Evolutionary conservation across 306 rosid species (phyloP), one percentile per base, ranked within the genome.

Genomic region (Oxytropis ochrocephala): DNA sequence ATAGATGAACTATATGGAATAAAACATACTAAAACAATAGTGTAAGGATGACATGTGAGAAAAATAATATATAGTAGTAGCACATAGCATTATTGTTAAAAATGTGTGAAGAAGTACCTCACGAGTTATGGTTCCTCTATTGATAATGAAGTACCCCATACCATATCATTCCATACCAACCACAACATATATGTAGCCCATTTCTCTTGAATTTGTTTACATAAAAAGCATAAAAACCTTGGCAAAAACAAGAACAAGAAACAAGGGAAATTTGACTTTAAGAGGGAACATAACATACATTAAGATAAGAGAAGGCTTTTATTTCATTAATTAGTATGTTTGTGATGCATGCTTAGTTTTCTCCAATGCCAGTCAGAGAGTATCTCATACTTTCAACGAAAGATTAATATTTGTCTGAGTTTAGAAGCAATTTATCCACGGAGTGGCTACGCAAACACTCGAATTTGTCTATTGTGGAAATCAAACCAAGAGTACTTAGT

Each of bases 301-400:
- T 50, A 66, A 59, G 75, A 67, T 63, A 44, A 44, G 78, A 78
- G 74, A 75, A 27, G 67, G 73, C 65, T 47, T 60, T 63, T 56
- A 72, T 63, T 74, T 72, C 24, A 12, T 18, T 24, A 24, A 24
- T 24, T 24, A 24, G 3, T 35, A 70, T 29, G 77, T 78, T 72
- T 77, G 49, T 49, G 66, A 77, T 63, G 69, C 42, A 69, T 42
- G 62, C 52, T 51, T 29, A 47, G 36, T 54, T 55, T 59, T 60
- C 56, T 49, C 46, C 14, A 32, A 49, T 72, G 70, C 48, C 21
- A 30, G 66, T 41, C 60, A 65, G 17, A n/a, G 54, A 6, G 33
- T 21, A 2, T 21, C 29, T 2, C 29, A 24, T 2, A 4, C 29
- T 24, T 24, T 24, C 3, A 2, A 24, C 3, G 29, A 24, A 2